Evolutionary conservation across 495 filamentous ascomycete genomes (phyloP).

Genomic region (Darksidea phi): DNA sequence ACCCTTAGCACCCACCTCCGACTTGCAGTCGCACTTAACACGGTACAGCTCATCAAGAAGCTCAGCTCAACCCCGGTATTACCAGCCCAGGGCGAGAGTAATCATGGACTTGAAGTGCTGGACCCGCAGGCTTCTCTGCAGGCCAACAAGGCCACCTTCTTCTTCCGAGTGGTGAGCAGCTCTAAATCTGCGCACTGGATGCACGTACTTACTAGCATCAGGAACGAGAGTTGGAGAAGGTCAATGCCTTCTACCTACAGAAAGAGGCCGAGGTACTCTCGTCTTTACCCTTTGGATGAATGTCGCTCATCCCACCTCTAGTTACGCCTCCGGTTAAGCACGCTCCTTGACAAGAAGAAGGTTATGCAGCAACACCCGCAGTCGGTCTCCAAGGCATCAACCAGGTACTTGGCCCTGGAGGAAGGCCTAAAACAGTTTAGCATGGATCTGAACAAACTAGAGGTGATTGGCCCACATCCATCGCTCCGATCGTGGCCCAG

Average conservation of each 20-base stretch:
- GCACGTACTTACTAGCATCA: constrained; percentile 42
- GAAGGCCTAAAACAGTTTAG: constrained; percentile 97
- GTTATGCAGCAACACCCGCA: constrained; percentile 71
- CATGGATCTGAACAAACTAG: constrained; percentile 91
- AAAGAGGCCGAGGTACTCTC: constrained; percentile 88
- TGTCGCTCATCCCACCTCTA: constrained; percentile 40
- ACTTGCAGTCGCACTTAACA: constrained; percentile 7
- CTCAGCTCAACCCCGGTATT: constrained; percentile 85
- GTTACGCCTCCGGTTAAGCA: constrained; percentile 89
- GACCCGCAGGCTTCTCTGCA: constrained; percentile 91
- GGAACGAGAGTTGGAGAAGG: constrained; percentile 97
- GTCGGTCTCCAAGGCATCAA: constrained; percentile 74
- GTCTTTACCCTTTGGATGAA: neutral
- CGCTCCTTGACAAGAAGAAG: constrained; percentile 90
- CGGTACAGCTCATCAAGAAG: constrained; percentile 89
- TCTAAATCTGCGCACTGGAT: neutral
- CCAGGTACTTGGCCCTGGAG: constrained; percentile 87
- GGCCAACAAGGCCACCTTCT: constrained; percentile 97
- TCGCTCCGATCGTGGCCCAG: neutral
- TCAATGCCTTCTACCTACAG: constrained; percentile 95
- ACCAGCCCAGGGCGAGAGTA: constrained; percentile 65
- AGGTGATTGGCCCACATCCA: constrained; percentile 48
- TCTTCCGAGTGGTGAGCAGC: constrained; percentile 82
- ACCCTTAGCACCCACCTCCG: neutral
- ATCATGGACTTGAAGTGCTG: constrained; percentile 48